A percentile compares a stretch with the other conserved stretches of the same genome.
Conservation (phyloP, 768 basidiomycete genomes). For the Mycena sanguinolenta region DNA sequence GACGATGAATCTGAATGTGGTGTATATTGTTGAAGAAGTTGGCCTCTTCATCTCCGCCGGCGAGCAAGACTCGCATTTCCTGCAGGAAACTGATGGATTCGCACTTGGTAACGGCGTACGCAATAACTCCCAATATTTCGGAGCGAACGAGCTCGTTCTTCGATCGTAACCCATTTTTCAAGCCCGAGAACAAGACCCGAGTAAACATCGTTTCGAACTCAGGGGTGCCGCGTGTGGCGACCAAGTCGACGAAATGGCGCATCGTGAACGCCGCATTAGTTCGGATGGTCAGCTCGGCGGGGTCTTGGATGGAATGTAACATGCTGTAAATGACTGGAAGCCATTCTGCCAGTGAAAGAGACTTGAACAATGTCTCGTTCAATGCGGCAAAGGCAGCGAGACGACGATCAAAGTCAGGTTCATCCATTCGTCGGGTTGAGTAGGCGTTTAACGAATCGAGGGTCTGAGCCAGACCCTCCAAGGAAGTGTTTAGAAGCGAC, state of each 20-base stretch:
- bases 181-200: conserved; percentile 77
- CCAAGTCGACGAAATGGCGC: conserved; percentile 80
- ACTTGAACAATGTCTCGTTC: conserved; percentile 73
- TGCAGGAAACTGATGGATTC: conserved; percentile 69
- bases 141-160: conserved; percentile 89
- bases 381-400: conserved; percentile 79
- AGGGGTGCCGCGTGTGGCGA: conserved; percentile 55
- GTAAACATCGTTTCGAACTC: conserved; percentile 71
- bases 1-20: conserved; percentile 93
- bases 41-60: conserved; percentile 92
- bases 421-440: conserved; percentile 84
- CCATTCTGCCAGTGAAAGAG: conserved; percentile 76
- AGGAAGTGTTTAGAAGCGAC: conserved; percentile 58
- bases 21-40: conserved; percentile 97
- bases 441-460: conserved; percentile 86
- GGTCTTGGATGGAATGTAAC: conserved; percentile 89
- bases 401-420: conserved; percentile 93
- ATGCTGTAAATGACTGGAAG: conserved; percentile 86
- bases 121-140: conserved; percentile 85
- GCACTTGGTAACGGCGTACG: conserved; percentile 78
- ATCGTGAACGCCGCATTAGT: conserved; percentile 84
- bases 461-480: conserved; percentile 65
- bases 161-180: conserved; percentile 84
- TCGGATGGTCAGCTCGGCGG: conserved; percentile 88
- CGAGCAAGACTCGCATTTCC: conserved; percentile 87